A percentile compares a stretch with the other conserved stretches of the same genome.
Evolutionary conservation across 495 filamentous ascomycete genomes (phyloP).

Genomic region (Neurospora sp.): DNA sequence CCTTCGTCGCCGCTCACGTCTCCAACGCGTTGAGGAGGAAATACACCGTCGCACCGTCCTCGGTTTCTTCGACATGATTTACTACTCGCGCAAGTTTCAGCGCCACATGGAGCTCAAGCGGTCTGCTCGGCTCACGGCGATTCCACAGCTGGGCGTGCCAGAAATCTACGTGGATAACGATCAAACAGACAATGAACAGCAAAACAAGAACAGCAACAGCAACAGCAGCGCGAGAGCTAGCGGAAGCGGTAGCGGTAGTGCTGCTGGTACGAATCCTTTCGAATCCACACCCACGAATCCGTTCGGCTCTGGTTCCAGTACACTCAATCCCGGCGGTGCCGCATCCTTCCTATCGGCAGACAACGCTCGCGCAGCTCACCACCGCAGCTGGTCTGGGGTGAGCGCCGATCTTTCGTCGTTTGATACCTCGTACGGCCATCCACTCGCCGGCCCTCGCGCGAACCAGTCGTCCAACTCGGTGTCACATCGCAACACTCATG

Average conservation of each 20-base stretch:
- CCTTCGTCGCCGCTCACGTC: constrained; percentile 74
- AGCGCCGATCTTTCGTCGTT: constrained; percentile 31
- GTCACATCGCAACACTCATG: constrained; percentile 22
- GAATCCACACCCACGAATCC: not conserved
- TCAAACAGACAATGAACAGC: constrained; percentile 4
- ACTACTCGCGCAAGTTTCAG: constrained; percentile 77
- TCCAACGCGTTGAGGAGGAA: constrained; percentile 94
- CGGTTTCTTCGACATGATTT: constrained; percentile 92
- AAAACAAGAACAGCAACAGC: not conserved
- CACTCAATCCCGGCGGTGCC: constrained; percentile 2
- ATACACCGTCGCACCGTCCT: constrained; percentile 79
- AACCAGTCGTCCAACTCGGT: constrained; percentile 10
- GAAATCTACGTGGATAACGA: constrained; percentile 80
- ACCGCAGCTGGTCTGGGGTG: constrained; percentile 30
- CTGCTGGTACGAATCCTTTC: not conserved
- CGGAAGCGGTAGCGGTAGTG: not conserved
- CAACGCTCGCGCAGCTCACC: constrained; percentile 20
- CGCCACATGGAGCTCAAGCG: constrained; percentile 55
- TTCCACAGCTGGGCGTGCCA: constrained; percentile 77
- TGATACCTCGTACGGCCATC: constrained; percentile 32
- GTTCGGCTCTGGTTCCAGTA: constrained; percentile 11
- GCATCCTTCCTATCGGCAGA: constrained; percentile 25
- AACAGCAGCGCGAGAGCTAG: not conserved
- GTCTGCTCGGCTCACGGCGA: constrained; percentile 59
- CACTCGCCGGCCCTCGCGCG: constrained; percentile 29